Evolutionary conservation across 345 rosid species (phyloP), one percentile per base, ranked within the genome.

Genomic region (Anastatica hierochuntica): DNA sequence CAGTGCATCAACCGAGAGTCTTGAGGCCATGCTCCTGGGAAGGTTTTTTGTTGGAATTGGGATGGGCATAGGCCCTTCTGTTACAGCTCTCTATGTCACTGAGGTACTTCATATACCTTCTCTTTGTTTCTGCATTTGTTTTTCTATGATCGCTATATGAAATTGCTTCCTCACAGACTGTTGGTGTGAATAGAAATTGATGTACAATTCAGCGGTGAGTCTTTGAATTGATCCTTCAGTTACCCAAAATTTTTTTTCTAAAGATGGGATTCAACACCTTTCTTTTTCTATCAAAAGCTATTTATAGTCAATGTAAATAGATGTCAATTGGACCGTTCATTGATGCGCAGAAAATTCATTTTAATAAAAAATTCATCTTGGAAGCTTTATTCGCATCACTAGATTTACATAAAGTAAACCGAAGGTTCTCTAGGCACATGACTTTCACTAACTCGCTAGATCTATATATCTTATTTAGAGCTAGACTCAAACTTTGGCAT

Each of bases 21-120:
- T 82, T 37, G 75, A 85, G 90, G 90, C 87, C 61, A 90, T 90
- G 98, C 96, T 90, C 55, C 65, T 84, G 10, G 98, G 96, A 49
- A 77, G 98, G 73, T 72, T 86, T 37, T 66, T 86, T 64, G 96
- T 90, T 35, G 98, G 98, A 64, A 90, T 75, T 49, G 95, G 94
- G 45, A 84, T 90, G 87, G 98, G 98, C 54, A 71, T 80, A 72
- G 92, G 98, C 10, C 96, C 95, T 35, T 74, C 94, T 50, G 85
- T 84, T 71, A 84, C 96, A 39, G 80, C 96, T 72, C 95, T 90
- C 39, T 90, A 86, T 69, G 94, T 90, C 44, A 70, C 98, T 67
- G 96, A 90, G 96, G 98, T 90, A 79, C 64, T 43, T 39, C 47
- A 53, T 27, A 44, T 36, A 37, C 16, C 20, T 63, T 46, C 8